phyloP scores from a whole-genome alignment of 305 asterid genomes.

The Ilex paraguariensis region DNA sequence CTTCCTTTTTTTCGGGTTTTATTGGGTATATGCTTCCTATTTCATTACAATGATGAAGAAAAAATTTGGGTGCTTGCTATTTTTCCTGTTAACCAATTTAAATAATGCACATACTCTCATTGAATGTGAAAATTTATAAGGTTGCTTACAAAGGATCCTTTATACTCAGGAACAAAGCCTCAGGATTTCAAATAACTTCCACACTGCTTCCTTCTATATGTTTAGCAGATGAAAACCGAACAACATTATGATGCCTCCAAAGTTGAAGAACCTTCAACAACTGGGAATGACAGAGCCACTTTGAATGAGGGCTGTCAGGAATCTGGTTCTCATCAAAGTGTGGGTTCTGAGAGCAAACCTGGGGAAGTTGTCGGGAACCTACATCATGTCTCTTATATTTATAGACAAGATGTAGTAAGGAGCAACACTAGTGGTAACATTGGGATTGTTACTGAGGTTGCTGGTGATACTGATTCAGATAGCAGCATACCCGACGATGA shows the following conservation, averaged over 20 bases:
- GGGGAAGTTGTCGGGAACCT: constrained; percentile 54
- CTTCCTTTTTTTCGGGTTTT: too few species aligned
- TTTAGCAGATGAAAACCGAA: constrained; percentile 61
- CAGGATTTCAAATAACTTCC: too few species aligned
- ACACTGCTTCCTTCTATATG: constrained; percentile 8
- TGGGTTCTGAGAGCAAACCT: constrained; percentile 35
- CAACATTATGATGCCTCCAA: constrained; percentile 28
- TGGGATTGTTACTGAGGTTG: constrained; percentile 88
- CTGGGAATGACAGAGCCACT: constrained; percentile 19
- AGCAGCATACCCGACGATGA: constrained; percentile 67
- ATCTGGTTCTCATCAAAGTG: constrained; percentile 27
- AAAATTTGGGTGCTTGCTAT: too few species aligned
- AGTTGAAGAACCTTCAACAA: constrained; percentile 20
- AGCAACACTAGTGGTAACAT: constrained; percentile 43
- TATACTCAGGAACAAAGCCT: too few species aligned
- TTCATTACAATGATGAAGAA: too few species aligned
- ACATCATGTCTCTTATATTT: constrained; percentile 54
- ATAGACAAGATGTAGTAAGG: constrained; percentile 86
- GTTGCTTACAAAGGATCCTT: too few species aligned
- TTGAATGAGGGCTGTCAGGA: constrained; percentile 25
- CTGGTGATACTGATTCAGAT: constrained; percentile 93
- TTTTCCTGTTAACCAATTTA: too few species aligned
- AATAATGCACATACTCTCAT: too few species aligned
- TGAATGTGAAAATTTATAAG: too few species aligned
- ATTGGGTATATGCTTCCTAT: too few species aligned